Conservation (phyloP, 495 filamentous ascomycete genomes). For the Mytilinidion resinicola region DNA sequence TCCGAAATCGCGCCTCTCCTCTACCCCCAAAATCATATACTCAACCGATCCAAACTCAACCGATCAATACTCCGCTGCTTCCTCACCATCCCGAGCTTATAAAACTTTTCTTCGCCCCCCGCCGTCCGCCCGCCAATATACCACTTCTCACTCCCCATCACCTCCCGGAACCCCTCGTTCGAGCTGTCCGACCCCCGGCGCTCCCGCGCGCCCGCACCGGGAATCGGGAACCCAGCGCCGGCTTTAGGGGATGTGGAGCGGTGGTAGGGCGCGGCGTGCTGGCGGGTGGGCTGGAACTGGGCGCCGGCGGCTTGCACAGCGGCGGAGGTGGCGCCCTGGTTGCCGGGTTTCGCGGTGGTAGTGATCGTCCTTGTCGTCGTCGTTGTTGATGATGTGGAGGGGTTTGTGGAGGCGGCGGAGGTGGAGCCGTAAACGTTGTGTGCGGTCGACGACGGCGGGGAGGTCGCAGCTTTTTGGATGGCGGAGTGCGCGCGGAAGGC, state of each 20-base stretch:
- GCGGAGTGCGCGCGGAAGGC: conserved; percentile 60
- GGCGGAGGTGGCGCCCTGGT: conserved; percentile 15
- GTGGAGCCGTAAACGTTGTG: conserved; percentile 41
- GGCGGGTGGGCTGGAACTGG: conserved; percentile 26
- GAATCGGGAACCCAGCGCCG: conserved; percentile 19
- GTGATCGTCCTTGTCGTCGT: conserved; percentile 21
- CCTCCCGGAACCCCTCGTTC: conserved; percentile 72
- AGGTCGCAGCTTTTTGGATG: conserved; percentile 38
- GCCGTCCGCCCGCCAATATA: conserved; percentile 84
- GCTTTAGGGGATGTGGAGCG: conserved; percentile 28
- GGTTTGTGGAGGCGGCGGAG: conserved; percentile 35
- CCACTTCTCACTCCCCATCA: conserved; percentile 71
- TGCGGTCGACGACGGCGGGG: conserved; percentile 31
- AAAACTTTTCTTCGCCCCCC: conserved; percentile 81
- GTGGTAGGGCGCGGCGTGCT: conserved; percentile 30
- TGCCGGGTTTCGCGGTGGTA: conserved; percentile 11
- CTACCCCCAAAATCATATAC: conserved; percentile 38
- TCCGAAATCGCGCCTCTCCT: too few relatives aligned
- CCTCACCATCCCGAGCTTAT: conserved; percentile 61
- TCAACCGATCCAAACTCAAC: conserved; percentile 57
- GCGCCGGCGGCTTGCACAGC: conserved; percentile 16
- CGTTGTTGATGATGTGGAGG: conserved; percentile 19
- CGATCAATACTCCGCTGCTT: conserved; percentile 52
- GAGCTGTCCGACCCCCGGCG: conserved; percentile 74
- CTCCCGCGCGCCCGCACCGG: conserved; percentile 27